Evolutionary conservation across 2,329 filamentous ascomycete genomes (phyloP).

Genomic region (Fusarium succisae): DNA sequence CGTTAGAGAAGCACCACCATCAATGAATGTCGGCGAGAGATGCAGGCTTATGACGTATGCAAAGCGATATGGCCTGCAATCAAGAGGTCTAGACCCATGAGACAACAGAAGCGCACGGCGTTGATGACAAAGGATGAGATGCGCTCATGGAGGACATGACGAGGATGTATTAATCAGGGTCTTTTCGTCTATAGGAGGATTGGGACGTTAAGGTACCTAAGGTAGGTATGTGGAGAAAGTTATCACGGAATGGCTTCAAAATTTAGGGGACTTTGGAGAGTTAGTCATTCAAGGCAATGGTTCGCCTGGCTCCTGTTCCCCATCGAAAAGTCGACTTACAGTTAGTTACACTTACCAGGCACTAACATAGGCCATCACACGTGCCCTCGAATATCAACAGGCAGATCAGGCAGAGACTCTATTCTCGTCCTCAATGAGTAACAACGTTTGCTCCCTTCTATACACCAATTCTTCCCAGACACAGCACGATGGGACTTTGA

Average conservation of each 20-base stretch:
- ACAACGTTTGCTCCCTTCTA: neutral
- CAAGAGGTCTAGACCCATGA: neutral
- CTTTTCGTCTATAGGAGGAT: neutral
- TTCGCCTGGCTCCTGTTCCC: constrained; percentile 25
- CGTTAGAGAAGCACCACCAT: constrained; percentile 1
- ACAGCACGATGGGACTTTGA: constrained; percentile 17
- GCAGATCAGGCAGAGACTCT: constrained; percentile 39
- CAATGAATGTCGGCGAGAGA: neutral
- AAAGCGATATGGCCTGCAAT: neutral
- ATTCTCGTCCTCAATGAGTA: constrained; percentile 16
- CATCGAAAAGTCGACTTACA: neutral
- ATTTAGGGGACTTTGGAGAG: constrained; percentile 30
- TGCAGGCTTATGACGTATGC: neutral
- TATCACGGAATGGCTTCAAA: constrained; percentile 22
- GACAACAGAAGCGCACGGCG: neutral
- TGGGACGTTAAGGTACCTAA: neutral
- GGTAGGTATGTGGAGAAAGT: neutral
- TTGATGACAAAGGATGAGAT: constrained; percentile 2
- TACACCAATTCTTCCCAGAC: neutral
- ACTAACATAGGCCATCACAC: constrained; percentile 17
- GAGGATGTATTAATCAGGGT: neutral
- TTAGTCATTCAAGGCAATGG: constrained; percentile 34
- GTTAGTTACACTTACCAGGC: constrained; percentile 10
- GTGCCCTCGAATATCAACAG: constrained; percentile 24
- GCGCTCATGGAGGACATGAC: neutral